Evolutionary conservation across 2,329 filamentous ascomycete species (phyloP), one percentile per base, ranked within the genome.

Genomic region (Catunica adiposa): DNA sequence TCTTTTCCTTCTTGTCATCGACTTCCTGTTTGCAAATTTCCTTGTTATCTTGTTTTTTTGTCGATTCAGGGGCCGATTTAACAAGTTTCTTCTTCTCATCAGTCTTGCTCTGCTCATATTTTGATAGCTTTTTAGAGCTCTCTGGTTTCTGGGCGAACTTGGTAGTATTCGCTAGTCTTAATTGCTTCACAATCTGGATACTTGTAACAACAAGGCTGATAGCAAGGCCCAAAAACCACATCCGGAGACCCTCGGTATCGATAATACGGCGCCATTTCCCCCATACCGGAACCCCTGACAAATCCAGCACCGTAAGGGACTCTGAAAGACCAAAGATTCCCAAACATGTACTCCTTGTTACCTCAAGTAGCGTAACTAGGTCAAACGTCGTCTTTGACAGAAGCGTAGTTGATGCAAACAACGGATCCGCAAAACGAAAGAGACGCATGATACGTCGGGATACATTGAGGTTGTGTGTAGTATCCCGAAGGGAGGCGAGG

Each of bases 241-340:
- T 81, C 54, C 79, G 75, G 67, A 84, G 79, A 0, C 77, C 78
- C 66, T 87, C 80, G 22, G 74, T 59, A 48, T 78, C 25, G 60
- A 61, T n/a, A 62, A 61, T 15, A 73, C 73, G 65, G 70, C 63
- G 38, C 71, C 73, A 1, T 73, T n/a, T 62, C 0, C 73, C 74
- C 59, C 79, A 60, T 54, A 68, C 69, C 44, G 67, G 61, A 17
- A 75, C 64, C 17, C 63, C 63, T 52, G 73, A 61, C 25, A 72
- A 66, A 68, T 83, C 73, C 59, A 80, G 70, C 51, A 85, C 73
- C 0, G 80, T 84, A 42, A 74, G 64, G 59, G 78, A 76, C 68
- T 89, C 84, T 58, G 86, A 70, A 22, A 84, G 68, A 56, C 83
- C 75, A 64, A 86, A 87, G 58, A 83, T 68, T 51, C 82, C 83